Conservation (phyloP, 2,329 filamentous ascomycete genomes). For the Ampelomyces quisqualis region DNA sequence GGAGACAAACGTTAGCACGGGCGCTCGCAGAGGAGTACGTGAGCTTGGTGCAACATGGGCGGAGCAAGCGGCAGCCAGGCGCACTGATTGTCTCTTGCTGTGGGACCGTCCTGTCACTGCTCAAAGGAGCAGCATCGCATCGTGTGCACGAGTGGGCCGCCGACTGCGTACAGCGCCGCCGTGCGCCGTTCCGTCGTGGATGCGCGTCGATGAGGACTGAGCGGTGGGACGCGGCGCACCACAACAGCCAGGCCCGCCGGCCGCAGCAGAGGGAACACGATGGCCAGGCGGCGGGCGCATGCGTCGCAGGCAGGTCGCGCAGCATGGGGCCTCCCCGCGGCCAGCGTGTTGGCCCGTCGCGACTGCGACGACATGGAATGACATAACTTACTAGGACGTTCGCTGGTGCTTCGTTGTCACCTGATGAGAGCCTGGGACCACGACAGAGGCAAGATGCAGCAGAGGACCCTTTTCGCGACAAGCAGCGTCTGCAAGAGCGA, state of each 20-base stretch:
- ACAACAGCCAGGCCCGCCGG: slow-evolving; percentile 18
- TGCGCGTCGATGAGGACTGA: slow-evolving; percentile 22
- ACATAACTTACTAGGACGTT: neutral
- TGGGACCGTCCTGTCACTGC: slow-evolving; percentile 43
- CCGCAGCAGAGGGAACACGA: slow-evolving; percentile 15
- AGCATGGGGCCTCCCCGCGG: slow-evolving; percentile 1
- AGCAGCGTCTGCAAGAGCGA: no score
- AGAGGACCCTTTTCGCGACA: no score
- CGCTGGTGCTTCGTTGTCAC: neutral
- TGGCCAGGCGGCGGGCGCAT: slow-evolving; percentile 13
- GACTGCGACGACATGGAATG: neutral
- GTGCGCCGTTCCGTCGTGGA: slow-evolving; percentile 34
- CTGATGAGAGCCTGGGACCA: neutral
- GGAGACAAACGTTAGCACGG: slow-evolving; percentile 42
- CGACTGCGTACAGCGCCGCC: slow-evolving; percentile 31
- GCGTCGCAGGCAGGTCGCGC: slow-evolving; percentile 11
- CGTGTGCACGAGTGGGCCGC: slow-evolving; percentile 23
- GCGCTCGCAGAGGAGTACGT: slow-evolving; percentile 27
- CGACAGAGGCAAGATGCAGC: no score
- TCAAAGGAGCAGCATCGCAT: slow-evolving; percentile 32
- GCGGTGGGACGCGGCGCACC: slow-evolving; percentile 22
- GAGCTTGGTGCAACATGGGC: slow-evolving; percentile 29
- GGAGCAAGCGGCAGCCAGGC: slow-evolving; percentile 27
- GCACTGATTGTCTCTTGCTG: slow-evolving; percentile 35
- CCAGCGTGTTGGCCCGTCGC: neutral